Evolutionary conservation across 768 basidiomycete species (phyloP), one percentile per base, ranked within the genome.

Genomic region (Kwoniella newhampshirensis): DNA sequence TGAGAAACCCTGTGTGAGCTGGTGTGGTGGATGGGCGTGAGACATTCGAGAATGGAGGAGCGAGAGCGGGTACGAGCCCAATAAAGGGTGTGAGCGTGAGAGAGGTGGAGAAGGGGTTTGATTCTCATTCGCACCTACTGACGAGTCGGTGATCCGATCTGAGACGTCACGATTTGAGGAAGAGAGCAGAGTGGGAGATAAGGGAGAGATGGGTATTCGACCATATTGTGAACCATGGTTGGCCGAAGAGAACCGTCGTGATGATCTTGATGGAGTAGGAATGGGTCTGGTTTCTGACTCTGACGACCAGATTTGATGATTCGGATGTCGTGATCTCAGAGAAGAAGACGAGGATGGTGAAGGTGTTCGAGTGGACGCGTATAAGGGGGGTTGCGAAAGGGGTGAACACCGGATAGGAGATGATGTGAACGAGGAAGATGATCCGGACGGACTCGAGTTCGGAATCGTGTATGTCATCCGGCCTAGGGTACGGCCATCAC

Each of bases 11-110:
- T 51, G 37, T 2, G 50, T 46, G 2, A 70, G 48, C 25, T 55
- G 59, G 47, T 74, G 75, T 1, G 69, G 60, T 11, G 55, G 54
- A 51, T 75, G 70, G 1, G 75, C 73, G 32, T 66, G 64, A 4
- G 73, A 74, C 75, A 76, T 76, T 3, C 75, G 60, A 3, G 73
- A 73, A 37, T 73, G 71, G 7, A 76, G 68, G 6, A 76, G 54
- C n/a, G 71, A 73, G 49, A 76, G 73, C 13, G 70, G 71, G 46
- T 74, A 76, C 18, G 73, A 73, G 15, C 75, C 75, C 6, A 73
- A 64, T 6, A 76, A 44, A 2, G 74, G 73, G 23, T 69, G 75
- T 11, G 70, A 72, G 41, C 66, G 68, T 21, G 70, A 72, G 45
- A 66, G 50, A 25, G 61, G 64, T 27, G 58, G 60, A 8, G 66